These are phyloP conservation scores for Mucor ambiguus DNA, from an alignment of 371 early-diverging fungal genomes.

Conservation along the genomic window DNA sequence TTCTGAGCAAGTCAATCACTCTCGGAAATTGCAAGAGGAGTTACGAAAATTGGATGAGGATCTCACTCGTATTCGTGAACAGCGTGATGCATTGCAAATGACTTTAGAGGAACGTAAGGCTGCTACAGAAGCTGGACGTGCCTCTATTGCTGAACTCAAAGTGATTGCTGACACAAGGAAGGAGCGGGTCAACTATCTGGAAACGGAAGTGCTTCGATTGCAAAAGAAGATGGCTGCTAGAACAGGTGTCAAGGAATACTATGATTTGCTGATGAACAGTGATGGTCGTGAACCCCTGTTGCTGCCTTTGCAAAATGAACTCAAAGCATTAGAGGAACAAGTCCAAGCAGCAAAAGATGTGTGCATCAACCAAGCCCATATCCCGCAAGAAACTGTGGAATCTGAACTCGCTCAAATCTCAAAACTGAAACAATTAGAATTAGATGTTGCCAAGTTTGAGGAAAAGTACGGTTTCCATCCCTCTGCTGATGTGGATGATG, in stretches of 20 bases:
- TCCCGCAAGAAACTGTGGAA: slow-evolving; percentile 13
- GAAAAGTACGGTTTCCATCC: slow-evolving; percentile 25
- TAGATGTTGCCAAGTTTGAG: slow-evolving; percentile 20
- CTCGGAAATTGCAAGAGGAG: slow-evolving; percentile 62
- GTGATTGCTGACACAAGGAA: slow-evolving; percentile 36
- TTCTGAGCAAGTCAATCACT: slow-evolving; percentile 29
- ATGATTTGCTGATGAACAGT: slow-evolving; percentile 18
- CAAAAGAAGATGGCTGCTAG: slow-evolving; percentile 25
- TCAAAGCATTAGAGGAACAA: slow-evolving; percentile 16
- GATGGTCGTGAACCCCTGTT: slow-evolving; percentile 16
- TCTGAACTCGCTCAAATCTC: slow-evolving; percentile 8
- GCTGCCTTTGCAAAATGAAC: slow-evolving; percentile 15
- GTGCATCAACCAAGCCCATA: background rate
- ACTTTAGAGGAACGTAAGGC: slow-evolving; percentile 27
- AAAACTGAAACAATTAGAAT: slow-evolving; percentile 13
- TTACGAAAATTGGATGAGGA: slow-evolving; percentile 78
- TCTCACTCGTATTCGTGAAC: slow-evolving; percentile 72
- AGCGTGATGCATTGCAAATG: slow-evolving; percentile 54
- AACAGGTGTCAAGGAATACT: slow-evolving; percentile 20
- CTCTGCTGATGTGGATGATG: slow-evolving; percentile 8
- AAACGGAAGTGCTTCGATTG: slow-evolving; percentile 21
- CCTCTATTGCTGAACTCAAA: slow-evolving; percentile 22
- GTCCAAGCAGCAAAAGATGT: slow-evolving; percentile 6
- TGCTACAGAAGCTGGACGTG: slow-evolving; percentile 24
- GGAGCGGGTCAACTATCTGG: slow-evolving; percentile 26